Evolutionary conservation across 208 protist genomes (phyloP).

Genomic region (Jaenimonas drosophilae): DNA sequence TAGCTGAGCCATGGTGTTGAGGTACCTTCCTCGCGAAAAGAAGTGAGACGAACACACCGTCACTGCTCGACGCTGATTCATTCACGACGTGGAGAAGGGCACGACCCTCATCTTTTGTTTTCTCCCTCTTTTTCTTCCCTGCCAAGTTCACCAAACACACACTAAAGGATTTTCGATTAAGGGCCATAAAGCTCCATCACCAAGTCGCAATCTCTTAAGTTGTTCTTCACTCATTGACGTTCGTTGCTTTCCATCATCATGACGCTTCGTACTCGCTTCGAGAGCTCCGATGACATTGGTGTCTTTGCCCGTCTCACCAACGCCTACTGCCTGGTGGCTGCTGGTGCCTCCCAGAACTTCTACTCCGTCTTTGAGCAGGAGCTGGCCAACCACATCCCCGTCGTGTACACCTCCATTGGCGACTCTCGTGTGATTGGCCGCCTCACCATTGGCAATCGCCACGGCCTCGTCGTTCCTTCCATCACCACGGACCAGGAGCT

Average conservation of each 20-base stretch:
- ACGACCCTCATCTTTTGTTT: neutral
- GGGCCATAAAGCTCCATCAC: too few relatives aligned
- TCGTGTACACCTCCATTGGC: conserved; percentile 96
- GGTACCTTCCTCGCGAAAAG: neutral
- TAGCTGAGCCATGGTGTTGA: conserved; percentile 14
- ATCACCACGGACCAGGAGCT: conserved; percentile 99
- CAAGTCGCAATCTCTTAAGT: too few relatives aligned
- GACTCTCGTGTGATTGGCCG: conserved; percentile 95
- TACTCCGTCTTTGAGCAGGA: conserved; percentile 98
- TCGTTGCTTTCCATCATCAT: conserved; percentile 20
- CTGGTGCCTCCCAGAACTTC: conserved; percentile 97
- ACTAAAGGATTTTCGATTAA: too few relatives aligned
- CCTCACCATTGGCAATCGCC: conserved; percentile 95
- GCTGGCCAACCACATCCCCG: conserved; percentile 97
- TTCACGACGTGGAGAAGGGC: neutral
- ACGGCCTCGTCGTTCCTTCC: conserved; percentile 98
- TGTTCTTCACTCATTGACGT: neutral
- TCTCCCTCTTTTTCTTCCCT: neutral
- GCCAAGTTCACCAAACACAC: neutral
- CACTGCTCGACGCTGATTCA: neutral
- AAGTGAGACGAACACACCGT: neutral
- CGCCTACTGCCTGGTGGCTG: conserved; percentile 97
- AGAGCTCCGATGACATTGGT: conserved; percentile 99
- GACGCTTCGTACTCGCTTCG: conserved; percentile 95
- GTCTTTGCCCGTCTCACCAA: conserved; percentile 99